Base-by-base conservation (phyloP, 306 rosid genomes). In the Carpinus fangiana region DNA sequence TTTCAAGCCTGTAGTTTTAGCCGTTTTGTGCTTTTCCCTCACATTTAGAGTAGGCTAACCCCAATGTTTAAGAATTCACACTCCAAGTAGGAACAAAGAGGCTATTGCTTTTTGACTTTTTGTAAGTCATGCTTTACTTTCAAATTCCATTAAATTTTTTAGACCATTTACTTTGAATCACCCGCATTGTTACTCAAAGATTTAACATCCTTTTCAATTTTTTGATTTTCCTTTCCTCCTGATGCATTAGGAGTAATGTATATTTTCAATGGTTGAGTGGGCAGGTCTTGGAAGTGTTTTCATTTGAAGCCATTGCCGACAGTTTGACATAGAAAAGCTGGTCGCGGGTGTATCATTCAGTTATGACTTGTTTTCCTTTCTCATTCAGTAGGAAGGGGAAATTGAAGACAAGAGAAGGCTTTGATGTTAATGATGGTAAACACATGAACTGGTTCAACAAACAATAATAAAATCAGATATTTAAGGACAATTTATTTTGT, bases 351-450 rank as follows among this genome's bases (percentile, higher is more conserved):
- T 70, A 28, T 62, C 76, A 47, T 75, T 72, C 80, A 79, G 79
- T 76, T 38, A 94, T 94, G 98, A 69, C 82, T 71, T 94, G 95
- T 82, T 88, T 94, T 64, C 83, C 95, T 73, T 85, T 59, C 88
- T 84, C 73, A 51, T 81, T 79, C 77, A 9, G 90, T 64, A 86
- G 81, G 86, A 86, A 73, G 76, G 72, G 8, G n/a, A 31, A 65
- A 11, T 48, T 82, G 79, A 54, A 90, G 45, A 77, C 78, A 10
- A 79, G 56, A 48, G 78, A 52, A 51, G 55, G 76, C 70, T 84
- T 55, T 56, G 86, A 74, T 26, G 70, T 66, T 13, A 91, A 81
- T 43, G 89, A 88, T 73, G 98, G 98, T 94, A 84, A 77, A 53
- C 75, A 41, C 71, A 62, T 56, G 67, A 66, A 7, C 12, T 79